Conservation (phyloP, 148 eudicot species). For the Pharnaceum exiguum region DNA sequence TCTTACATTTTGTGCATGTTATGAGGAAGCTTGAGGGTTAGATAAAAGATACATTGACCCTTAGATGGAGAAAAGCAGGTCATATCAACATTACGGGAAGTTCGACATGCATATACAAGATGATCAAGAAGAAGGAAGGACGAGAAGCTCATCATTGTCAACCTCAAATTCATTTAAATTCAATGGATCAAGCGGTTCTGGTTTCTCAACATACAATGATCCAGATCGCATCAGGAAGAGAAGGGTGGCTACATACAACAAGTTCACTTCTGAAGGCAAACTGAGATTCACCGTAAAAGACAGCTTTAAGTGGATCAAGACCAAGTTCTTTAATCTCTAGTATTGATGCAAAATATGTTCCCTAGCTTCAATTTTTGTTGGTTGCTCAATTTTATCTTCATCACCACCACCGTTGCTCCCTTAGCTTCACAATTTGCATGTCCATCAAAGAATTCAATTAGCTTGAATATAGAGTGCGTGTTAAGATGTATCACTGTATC, state of each 20-base stretch:
- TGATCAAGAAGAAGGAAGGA: conserved; percentile 12
- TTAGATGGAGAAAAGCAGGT: conserved; percentile 67
- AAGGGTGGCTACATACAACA: conserved; percentile 70
- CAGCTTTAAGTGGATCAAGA: conserved; percentile 71
- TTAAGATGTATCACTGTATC: too few species aligned
- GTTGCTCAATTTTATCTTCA: too few species aligned
- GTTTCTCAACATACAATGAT: conserved; percentile 23
- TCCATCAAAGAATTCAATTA: too few species aligned
- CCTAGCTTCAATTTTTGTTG: too few species aligned
- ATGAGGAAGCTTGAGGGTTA: too few species aligned
- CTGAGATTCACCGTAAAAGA: conserved; percentile 49
- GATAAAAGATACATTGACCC: too few species aligned
- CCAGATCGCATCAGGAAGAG: conserved; percentile 60
- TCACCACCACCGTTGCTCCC: too few species aligned
- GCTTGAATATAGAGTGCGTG: too few species aligned
- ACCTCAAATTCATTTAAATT: conserved; percentile 38
- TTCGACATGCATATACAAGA: conserved; percentile 17
- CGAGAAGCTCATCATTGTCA: too few species aligned
- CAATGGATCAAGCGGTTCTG: conserved; percentile 44
- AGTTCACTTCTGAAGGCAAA: conserved; percentile 58
- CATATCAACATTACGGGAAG: conserved; percentile 44
- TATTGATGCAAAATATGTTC: conserved; percentile 16
- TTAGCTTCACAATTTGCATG: too few species aligned
- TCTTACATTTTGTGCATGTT: too few species aligned
- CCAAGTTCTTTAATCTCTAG: conserved; percentile 37